Evolutionary conservation across 2,329 filamentous ascomycete species (phyloP).

Genomic region (Orbilia blumenaviensis): DNA sequence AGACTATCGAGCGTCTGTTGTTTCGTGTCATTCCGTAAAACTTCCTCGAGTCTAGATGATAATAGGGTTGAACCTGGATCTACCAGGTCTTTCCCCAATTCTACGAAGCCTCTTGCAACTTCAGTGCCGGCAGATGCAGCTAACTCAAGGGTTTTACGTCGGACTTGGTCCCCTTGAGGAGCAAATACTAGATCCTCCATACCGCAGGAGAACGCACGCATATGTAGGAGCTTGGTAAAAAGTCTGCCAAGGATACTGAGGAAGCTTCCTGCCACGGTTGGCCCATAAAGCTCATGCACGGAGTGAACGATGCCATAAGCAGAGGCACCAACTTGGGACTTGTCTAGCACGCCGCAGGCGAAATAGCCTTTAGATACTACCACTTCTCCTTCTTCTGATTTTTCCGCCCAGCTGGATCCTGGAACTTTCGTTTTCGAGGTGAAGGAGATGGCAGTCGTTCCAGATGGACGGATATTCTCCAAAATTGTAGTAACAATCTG

Average conservation of each 20-base stretch:
- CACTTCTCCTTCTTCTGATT: conserved; percentile 79
- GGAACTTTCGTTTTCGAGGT: conserved; percentile 75
- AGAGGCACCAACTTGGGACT: conserved; percentile 89
- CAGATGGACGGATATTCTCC: conserved; percentile 84
- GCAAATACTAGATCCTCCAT: conserved; percentile 95
- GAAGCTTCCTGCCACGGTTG: conserved; percentile 83
- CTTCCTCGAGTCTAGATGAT: conserved; percentile 81
- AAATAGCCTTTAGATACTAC: conserved; percentile 87
- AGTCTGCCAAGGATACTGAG: conserved; percentile 89
- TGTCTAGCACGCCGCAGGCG: conserved; percentile 90
- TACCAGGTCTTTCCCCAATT: conserved; percentile 72
- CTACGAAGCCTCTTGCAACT: conserved; percentile 88
- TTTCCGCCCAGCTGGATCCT: conserved; percentile 80
- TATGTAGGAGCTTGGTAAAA: conserved; percentile 86
- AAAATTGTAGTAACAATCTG: conserved; percentile 92
- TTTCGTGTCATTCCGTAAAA: conserved; percentile 88
- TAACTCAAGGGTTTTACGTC: conserved; percentile 73
- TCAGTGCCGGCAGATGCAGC: conserved; percentile 77
- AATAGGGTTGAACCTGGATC: conserved; percentile 74
- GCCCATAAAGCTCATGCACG: conserved; percentile 91
- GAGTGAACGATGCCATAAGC: conserved; percentile 89
- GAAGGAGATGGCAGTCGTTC: conserved; percentile 70
- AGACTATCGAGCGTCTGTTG: conserved; percentile 89
- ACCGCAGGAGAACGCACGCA: conserved; percentile 95
- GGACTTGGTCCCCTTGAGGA: conserved; percentile 75